Evolutionary conservation across 106 monocot species (phyloP).

Genomic region (Allium sativum): DNA sequence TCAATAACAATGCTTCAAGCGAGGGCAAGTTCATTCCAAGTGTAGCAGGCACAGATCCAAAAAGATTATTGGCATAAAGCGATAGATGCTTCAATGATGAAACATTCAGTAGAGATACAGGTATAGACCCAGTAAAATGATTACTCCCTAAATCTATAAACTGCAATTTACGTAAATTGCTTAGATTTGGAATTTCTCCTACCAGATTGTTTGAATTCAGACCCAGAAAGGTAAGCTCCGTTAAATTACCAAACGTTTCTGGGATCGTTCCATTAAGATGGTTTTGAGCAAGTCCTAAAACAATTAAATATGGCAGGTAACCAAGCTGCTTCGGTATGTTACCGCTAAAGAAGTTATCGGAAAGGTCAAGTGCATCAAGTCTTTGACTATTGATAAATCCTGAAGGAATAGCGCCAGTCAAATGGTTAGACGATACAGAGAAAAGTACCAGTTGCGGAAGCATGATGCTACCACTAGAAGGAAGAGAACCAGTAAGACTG

Average conservation of each 20-base stretch:
- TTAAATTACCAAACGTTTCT: neutral
- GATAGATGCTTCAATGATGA: neutral
- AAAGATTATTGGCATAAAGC: neutral
- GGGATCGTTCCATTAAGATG: slow-evolving; percentile 1
- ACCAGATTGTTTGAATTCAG: neutral
- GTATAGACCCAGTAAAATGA: slow-evolving; percentile 1
- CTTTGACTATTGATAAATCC: no score
- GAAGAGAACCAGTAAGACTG: neutral
- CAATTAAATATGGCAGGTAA: neutral
- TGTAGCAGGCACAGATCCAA: neutral
- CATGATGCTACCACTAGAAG: neutral
- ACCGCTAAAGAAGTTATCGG: neutral
- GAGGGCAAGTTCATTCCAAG: neutral
- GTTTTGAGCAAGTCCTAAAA: neutral
- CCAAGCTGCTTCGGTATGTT: neutral
- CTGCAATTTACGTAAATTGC: neutral
- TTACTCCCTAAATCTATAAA: neutral
- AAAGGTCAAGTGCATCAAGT: neutral
- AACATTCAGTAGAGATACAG: neutral
- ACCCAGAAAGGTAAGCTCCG: neutral
- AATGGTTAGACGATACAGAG: neutral
- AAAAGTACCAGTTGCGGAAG: neutral
- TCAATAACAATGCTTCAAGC: neutral
- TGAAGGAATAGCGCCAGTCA: neutral
- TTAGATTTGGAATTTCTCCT: slow-evolving; percentile 1